Evolutionary conservation across 306 rosid species (phyloP), one percentile per base, ranked within the genome.

Genomic region (Acacia acuminata): DNA sequence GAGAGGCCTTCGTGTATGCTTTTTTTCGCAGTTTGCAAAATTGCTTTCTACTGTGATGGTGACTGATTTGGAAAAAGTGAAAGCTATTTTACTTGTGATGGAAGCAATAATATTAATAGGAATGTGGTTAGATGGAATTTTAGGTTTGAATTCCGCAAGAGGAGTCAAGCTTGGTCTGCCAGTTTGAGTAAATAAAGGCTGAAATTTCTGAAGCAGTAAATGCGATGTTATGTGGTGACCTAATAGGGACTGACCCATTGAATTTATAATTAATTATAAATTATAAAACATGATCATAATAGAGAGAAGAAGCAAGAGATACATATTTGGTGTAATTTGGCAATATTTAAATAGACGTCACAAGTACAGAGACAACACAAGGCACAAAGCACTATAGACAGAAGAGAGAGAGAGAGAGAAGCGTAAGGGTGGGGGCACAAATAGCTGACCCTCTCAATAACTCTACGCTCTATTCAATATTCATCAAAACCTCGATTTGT

Each of bases 381-480:
- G 44, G 84, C 87, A 84, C 87, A 15, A 79, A 79, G 74, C 87
- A 84, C 84, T 1, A 84, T n/a, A 30, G 1, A 3, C 65, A 22
- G 14, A 3, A 5, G 65, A 0, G 64, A 3, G 32, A n/a, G n/a
- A n/a, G n/a, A n/a, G n/a, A 19, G 64, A n/a, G 55, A 65, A 70
- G 83, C 77, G 80, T 83, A 76, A 73, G 72, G 80, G 74, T 24
- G 16, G 16, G 2, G 36, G 17, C 36, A 22, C 45, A 17, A 65
- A 66, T 63, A 13, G 69, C 32, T 24, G 61, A 69, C n/a, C 22
- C 58, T 0, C 19, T 36, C 69, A 12, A 14, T 64, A 17, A 30
- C 60, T 17, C 60, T 53, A 20, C 61, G 3, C 36, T 8, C 66
- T 20, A 8, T 58, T 58, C 30, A 58, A 17, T 30, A 14, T 64